phyloP scores from a whole-genome alignment of 1,284 basidiomycete species.

The Paramarasmius palmivorus region DNA sequence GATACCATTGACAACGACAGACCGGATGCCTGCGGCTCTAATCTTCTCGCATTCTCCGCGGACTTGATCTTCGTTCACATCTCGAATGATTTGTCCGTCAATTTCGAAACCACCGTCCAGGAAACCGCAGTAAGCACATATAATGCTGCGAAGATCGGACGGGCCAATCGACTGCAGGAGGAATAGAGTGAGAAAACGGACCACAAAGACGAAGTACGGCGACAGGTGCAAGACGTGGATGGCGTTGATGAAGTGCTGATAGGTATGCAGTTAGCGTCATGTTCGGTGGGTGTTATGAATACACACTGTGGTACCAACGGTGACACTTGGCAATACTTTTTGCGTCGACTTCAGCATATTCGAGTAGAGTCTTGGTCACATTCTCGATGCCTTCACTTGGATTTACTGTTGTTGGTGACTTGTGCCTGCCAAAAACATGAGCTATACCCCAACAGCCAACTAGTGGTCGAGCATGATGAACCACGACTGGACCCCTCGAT shows the following conservation, averaged over 20 bases:
- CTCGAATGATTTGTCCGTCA: constrained; percentile 47
- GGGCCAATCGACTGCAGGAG: constrained; percentile 40
- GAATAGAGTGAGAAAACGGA: constrained; percentile 41
- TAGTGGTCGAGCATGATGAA: no score
- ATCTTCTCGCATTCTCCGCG: constrained; percentile 38
- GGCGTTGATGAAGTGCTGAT: constrained; percentile 50
- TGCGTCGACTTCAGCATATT: constrained; percentile 20
- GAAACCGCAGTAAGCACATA: constrained; percentile 22
- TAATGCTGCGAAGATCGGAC: constrained; percentile 27
- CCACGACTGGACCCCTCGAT: constrained; percentile 29
- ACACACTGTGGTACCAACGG: constrained; percentile 37
- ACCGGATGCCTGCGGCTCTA: constrained; percentile 35
- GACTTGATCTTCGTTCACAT: constrained; percentile 40
- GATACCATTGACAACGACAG: constrained; percentile 49
- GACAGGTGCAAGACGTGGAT: constrained; percentile 45
- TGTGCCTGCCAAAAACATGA: constrained; percentile 22
- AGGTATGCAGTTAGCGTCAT: background rate
- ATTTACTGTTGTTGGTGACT: constrained; percentile 35
- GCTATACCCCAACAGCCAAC: background rate
- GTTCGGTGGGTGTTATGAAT: no score
- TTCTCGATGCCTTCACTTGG: constrained; percentile 34
- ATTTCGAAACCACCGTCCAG: constrained; percentile 49
- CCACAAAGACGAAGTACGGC: constrained; percentile 55
- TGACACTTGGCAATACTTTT: constrained; percentile 29
- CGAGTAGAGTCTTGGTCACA: constrained; percentile 30